These are phyloP conservation scores for Boletus tylopilopsis DNA, from an alignment of 768 basidiomycete genomes.

Conservation along the genomic window DNA sequence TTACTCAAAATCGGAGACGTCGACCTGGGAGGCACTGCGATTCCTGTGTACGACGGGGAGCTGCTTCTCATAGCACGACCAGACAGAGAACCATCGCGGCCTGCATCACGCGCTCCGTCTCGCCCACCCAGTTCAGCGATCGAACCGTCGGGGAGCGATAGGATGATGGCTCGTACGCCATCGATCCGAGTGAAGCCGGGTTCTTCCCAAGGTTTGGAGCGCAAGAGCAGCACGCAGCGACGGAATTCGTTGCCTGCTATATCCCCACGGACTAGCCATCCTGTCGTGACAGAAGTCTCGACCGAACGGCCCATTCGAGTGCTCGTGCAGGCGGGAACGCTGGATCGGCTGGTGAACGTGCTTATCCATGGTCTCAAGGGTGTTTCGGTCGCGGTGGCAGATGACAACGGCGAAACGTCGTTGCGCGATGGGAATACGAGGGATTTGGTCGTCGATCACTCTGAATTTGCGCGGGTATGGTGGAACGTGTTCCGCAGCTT, in stretches of 20 bases:
- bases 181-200: conserved; percentile 78
- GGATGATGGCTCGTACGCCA: conserved; percentile 53
- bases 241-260: conserved; percentile 79
- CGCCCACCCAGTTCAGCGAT: conserved; percentile 65
- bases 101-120: conserved; percentile 60
- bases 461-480: conserved; percentile 74
- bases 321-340: conserved; percentile 72
- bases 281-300: conserved; percentile 57
- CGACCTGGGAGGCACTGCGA: conserved; percentile 61
- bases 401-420: conserved; percentile 85
- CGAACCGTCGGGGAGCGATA: conserved; percentile 37
- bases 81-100: conserved; percentile 51
- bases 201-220: conserved; percentile 62
- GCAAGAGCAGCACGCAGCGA: conserved; percentile 72
- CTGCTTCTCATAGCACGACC: conserved; percentile 64
- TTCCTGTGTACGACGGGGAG: conserved; percentile 74
- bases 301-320: conserved; percentile 73
- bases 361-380: conserved; percentile 75
- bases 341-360: conserved; percentile 69
- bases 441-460: conserved; percentile 66
- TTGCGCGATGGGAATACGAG: conserved; percentile 70
- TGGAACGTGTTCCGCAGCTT: conserved; percentile 84
- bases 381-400: conserved; percentile 76
- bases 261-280: conserved; percentile 55
- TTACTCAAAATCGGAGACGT: conserved; percentile 37